phyloP scores from a whole-genome alignment of 2,329 filamentous ascomycete species.

The Fusarium torulosum region DNA sequence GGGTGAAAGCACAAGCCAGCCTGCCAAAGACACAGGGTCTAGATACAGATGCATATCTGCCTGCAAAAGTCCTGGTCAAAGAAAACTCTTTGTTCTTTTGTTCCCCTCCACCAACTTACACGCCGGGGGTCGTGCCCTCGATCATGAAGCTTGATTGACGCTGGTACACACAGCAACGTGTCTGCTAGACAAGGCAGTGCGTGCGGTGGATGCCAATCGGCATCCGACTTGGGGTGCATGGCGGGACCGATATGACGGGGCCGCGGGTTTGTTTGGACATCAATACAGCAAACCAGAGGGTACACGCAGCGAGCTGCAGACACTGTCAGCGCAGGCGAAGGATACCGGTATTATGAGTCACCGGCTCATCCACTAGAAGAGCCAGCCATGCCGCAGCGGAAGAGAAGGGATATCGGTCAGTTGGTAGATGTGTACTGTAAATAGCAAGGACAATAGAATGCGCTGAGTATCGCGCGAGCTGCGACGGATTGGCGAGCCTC shows the following conservation, averaged over 20 bases:
- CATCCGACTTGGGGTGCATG: constrained; percentile 42
- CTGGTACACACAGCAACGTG: constrained; percentile 44
- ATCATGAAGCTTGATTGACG: constrained; percentile 36
- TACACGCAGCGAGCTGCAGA: constrained; percentile 40
- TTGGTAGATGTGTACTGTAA: background rate
- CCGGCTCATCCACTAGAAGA: constrained; percentile 39
- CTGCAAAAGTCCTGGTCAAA: constrained; percentile 29
- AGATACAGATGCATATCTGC: constrained; percentile 22
- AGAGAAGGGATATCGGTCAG: constrained; percentile 14
- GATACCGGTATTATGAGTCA: constrained; percentile 45
- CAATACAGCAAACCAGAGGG: constrained; percentile 48
- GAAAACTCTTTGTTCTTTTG: constrained; percentile 28
- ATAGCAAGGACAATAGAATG: constrained; percentile 2
- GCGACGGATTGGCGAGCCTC: constrained; percentile 22
- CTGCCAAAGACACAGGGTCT: constrained; percentile 29
- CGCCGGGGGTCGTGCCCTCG: constrained; percentile 35
- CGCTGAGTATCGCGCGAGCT: constrained; percentile 8
- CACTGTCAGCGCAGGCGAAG: constrained; percentile 35
- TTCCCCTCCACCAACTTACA: constrained; percentile 34
- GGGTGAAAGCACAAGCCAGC: constrained; percentile 27
- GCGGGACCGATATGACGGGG: constrained; percentile 48
- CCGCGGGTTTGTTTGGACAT: constrained; percentile 49
- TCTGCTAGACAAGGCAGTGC: constrained; percentile 41
- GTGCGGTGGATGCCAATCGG: constrained; percentile 48
- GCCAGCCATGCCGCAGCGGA: constrained; percentile 14